Evolutionary conservation across 2,329 filamentous ascomycete species (phyloP).

Genomic region (Trichoderma atroviride): DNA sequence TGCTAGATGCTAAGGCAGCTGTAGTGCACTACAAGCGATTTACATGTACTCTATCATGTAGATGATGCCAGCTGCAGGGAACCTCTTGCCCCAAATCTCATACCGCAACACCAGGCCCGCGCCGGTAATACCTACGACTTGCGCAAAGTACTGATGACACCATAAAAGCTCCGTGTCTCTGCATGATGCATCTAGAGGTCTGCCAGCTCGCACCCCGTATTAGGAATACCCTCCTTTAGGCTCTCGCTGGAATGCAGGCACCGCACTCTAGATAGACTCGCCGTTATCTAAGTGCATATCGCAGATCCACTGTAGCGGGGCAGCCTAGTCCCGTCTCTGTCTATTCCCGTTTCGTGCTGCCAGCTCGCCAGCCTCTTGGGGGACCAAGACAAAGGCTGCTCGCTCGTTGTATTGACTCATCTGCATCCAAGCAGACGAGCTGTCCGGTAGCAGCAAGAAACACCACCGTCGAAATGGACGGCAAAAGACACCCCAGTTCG

Average conservation of each 20-base stretch:
- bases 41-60: not conserved
- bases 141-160: not conserved
- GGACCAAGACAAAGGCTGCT: not conserved
- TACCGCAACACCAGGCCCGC: not conserved
- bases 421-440: slow-evolving; percentile 1
- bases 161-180: not conserved
- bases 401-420: slow-evolving; percentile 5
- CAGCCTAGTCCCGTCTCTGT: not conserved
- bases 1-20: not conserved
- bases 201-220: slow-evolving; percentile 7
- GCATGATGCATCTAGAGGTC: not conserved
- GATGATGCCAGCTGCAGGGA: not conserved
- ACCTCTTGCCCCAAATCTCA: not conserved
- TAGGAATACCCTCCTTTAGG: slow-evolving; percentile 15
- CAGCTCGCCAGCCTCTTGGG: slow-evolving; percentile 4
- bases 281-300: slow-evolving; percentile 25
- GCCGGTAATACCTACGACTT: not conserved
- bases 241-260: slow-evolving; percentile 9
- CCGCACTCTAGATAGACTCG: slow-evolving; percentile 2
- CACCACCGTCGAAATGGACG: slow-evolving; percentile 68
- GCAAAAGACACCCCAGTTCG: slow-evolving; percentile 88
- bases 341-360: slow-evolving; percentile 1
- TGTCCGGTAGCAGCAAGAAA: not conserved
- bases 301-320: slow-evolving; percentile 16
- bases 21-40: not conserved